Percentiles rank a stretch among this genome's conserved stretches.
phyloP scores from a whole-genome alignment of 441 rosid species.

The Brassica balearica region DNA sequence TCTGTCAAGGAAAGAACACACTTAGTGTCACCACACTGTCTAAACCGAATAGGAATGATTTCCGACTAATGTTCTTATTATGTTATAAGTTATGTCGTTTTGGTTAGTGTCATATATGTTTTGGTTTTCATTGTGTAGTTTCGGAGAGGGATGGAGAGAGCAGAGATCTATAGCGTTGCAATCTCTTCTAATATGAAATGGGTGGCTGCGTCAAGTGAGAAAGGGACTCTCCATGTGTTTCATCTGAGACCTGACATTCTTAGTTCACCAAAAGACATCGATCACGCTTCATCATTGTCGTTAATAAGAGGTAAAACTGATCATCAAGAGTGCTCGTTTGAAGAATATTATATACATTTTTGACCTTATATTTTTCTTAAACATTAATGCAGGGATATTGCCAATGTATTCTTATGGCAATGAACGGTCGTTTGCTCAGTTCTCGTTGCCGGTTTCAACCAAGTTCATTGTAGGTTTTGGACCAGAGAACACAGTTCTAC shows the following conservation, averaged over 20 bases:
- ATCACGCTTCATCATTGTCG: slow-evolving; percentile 67
- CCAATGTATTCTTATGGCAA: slow-evolving; percentile 77
- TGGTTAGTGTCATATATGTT: slow-evolving; percentile 2
- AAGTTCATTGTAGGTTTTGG: slow-evolving; percentile 84
- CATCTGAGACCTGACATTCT: slow-evolving; percentile 68
- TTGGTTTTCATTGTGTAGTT: slow-evolving; percentile 50
- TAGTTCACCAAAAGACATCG: slow-evolving; percentile 51
- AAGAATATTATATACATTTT: background rate
- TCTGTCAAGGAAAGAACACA: too few species aligned
- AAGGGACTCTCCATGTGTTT: slow-evolving; percentile 84
- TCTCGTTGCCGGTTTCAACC: slow-evolving; percentile 68
- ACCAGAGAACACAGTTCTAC: slow-evolving; percentile 63
- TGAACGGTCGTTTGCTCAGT: slow-evolving; percentile 92
- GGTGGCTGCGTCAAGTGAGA: slow-evolving; percentile 85
- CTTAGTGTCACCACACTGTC: too few species aligned
- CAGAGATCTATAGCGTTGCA: slow-evolving; percentile 77
- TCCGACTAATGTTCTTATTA: background rate
- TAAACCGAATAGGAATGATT: too few species aligned
- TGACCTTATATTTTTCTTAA: background rate
- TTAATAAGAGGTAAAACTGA: slow-evolving; percentile 68
- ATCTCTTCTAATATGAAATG: slow-evolving; percentile 71
- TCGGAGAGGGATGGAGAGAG: slow-evolving; percentile 81
- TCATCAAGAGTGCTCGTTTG: slow-evolving; percentile 10
- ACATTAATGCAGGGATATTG: slow-evolving; percentile 58
- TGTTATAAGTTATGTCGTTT: background rate